These are phyloP conservation scores for Penicillium pancosmium DNA, from an alignment of 495 filamentous ascomycete species.

Conservation along the genomic window DNA sequence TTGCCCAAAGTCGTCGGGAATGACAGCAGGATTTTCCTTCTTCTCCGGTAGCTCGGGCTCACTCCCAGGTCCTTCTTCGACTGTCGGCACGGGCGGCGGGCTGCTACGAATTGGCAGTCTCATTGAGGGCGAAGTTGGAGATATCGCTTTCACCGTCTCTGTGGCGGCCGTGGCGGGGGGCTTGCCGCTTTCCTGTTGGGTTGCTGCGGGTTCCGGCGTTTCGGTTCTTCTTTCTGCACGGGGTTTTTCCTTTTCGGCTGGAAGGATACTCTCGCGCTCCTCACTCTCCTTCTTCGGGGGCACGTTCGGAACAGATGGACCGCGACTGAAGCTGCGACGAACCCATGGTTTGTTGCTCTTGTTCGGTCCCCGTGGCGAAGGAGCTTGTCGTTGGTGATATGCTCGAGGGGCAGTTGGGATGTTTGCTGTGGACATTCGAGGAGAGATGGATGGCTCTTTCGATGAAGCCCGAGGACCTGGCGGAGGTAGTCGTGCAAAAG, in stretches of 20 bases:
- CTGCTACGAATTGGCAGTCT: conserved; percentile 20
- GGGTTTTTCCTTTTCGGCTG: conserved; percentile 23
- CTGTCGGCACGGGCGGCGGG: conserved; percentile 9
- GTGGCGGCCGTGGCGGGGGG: not conserved
- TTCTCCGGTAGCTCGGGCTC: conserved; percentile 9
- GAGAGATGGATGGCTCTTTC: conserved; percentile 45
- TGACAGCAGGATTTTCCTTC: conserved; percentile 15
- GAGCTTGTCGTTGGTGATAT: conserved; percentile 41
- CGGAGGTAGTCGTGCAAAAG: conserved; percentile 30
- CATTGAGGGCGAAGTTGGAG: conserved; percentile 20
- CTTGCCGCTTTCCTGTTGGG: conserved; percentile 9
- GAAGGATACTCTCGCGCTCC: conserved; percentile 43
- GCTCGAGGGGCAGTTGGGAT: conserved; percentile 64
- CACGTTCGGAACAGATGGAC: conserved; percentile 32
- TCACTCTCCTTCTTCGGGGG: conserved; percentile 41
- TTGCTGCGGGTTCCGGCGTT: conserved; percentile 6
- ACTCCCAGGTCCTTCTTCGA: conserved; percentile 5
- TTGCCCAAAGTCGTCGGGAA: conserved; percentile 38
- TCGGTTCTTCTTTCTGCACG: conserved; percentile 18
- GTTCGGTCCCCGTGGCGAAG: conserved; percentile 33
- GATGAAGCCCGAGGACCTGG: conserved; percentile 35
- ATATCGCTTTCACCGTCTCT: conserved; percentile 2
- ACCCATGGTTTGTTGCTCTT: conserved; percentile 64
- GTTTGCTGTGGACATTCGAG: conserved; percentile 53
- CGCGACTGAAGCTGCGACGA: conserved; percentile 49